Percentiles rank a stretch among this genome's conserved stretches.
These are phyloP conservation scores for Pythium periplocum DNA, from an alignment of 352 stramenopile genomes.

Conservation along the genomic window DNA sequence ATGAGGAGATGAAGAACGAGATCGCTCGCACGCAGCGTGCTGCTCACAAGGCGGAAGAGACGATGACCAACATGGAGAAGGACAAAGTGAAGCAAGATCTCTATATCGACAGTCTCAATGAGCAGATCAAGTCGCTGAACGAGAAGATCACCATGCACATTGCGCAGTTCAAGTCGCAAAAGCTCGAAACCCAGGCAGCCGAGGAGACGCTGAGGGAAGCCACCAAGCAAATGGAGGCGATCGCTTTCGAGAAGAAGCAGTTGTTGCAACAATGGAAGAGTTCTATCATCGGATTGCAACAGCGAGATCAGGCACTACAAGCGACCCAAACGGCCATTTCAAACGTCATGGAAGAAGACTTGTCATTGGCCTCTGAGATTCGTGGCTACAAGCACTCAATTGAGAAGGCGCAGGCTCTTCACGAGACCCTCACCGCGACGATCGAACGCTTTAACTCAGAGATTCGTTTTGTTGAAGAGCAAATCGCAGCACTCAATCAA, in stretches of 20 bases:
- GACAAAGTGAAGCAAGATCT: constrained; percentile 92
- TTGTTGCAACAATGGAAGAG: constrained; percentile 95
- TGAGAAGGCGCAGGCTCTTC: constrained; percentile 66
- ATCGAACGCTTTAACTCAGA: constrained; percentile 84
- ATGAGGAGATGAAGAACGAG: constrained; percentile 93
- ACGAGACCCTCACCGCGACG: constrained; percentile 81
- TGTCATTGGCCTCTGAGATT: constrained; percentile 82
- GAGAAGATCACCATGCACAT: constrained; percentile 80
- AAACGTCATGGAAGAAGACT: constrained; percentile 72
- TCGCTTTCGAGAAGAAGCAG: constrained; percentile 94
- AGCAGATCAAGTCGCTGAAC: constrained; percentile 85
- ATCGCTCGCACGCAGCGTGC: constrained; percentile 89
- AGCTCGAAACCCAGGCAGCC: constrained; percentile 80
- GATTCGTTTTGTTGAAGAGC: constrained; percentile 69
- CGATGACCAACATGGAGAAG: constrained; percentile 90
- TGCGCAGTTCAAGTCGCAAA: constrained; percentile 81
- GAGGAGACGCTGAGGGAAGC: constrained; percentile 87
- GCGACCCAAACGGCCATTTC: constrained; percentile 85
- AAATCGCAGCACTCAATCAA: constrained; percentile 40
- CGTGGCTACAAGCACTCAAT: constrained; percentile 86
- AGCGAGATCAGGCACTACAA: constrained; percentile 89
- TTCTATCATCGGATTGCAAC: constrained; percentile 86
- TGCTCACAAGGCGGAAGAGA: constrained; percentile 93
- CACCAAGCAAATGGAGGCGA: constrained; percentile 86
- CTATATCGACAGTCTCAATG: constrained; percentile 91